Evolutionary conservation across 257 asterid species (phyloP), one percentile per base, ranked within the genome.

Genomic region (Solanum peruvianum): DNA sequence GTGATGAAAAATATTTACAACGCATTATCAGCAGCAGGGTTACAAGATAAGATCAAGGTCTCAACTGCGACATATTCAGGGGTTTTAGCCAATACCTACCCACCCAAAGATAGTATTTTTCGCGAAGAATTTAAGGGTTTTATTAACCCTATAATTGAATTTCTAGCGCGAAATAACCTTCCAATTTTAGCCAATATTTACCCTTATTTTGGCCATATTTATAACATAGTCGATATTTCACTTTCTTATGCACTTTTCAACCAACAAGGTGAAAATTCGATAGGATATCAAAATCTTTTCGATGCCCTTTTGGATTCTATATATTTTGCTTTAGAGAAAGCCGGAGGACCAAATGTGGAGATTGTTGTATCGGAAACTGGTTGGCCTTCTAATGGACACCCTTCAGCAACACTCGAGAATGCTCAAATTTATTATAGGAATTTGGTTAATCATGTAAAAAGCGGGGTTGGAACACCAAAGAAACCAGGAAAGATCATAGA

Each of bases 291-390:
- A 27, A 93, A 85, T 82, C 52, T 92, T 76, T 92, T 91, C 15
- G 89, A 86, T 41, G 92, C 95, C 18, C 92, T 90, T 86, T 31
- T 91, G 25, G 95, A 92, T 33, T 77, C 91, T 9, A 20, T 66
- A 9, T 82, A 88, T 10, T 91, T 88, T 33, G 93, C 96, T 0
- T 39, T 92, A 86, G 92, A 92, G 87, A 90, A 92, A 70, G 87
- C 47, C 0, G 93, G 92, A 5, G 89, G 80, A 6, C 70, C 47
- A 2, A 49, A 86, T 9, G 20, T 92, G 47, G 83, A 87, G 7
- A 33, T 94, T 5, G 89, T 90, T 0, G 95, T 91, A 27, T 41
- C 94, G 1, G 91, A 91, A 70, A 87, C 76, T 29, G 93, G 93
- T 4, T 91, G 93, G 91, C 93, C 92, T 2, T 86, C 92, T 0